Evolutionary conservation across 768 basidiomycete genomes (phyloP).

Genomic region (Saitozyma sp.): DNA sequence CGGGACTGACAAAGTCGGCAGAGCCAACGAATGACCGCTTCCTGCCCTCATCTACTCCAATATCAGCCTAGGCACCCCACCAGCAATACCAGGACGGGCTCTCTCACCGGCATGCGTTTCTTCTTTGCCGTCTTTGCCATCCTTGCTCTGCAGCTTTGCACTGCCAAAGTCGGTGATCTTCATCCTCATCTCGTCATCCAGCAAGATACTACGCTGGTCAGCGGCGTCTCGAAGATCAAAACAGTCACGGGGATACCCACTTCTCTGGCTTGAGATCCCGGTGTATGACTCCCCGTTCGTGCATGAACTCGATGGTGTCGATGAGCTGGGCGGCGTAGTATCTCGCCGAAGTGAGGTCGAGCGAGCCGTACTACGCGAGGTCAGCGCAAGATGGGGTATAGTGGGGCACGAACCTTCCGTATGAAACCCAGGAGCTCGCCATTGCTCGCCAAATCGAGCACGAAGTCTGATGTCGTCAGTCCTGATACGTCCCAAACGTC

Average conservation of each 20-base stretch:
- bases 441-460: conserved; percentile 55
- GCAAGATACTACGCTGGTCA: conserved; percentile 67
- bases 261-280: conserved; percentile 61
- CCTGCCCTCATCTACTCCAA: conserved; percentile 23
- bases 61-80: conserved; percentile 6
- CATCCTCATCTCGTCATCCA: conserved; percentile 81
- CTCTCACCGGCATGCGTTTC: not conserved
- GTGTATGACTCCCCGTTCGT: conserved; percentile 83
- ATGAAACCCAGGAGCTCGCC: conserved; percentile 55
- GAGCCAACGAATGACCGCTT: conserved; percentile 83
- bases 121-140: conserved; percentile 19
- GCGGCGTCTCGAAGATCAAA: not conserved
- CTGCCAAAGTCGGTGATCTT: conserved; percentile 98
- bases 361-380: conserved; percentile 68
- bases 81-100: not conserved
- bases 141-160: conserved; percentile 54
- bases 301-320: conserved; percentile 87
- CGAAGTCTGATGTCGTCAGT: conserved; percentile 50
- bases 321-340: conserved; percentile 89
- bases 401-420: conserved; percentile 43
- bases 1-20: conserved; percentile 85
- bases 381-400: conserved; percentile 8
- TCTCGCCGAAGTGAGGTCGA: conserved; percentile 71
- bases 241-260: conserved; percentile 24
- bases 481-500: not conserved